Percentiles rank a stretch among this genome's conserved stretches.
Conservation (phyloP, 1,284 basidiomycete species). For the Ustilago bromivora region DNA sequence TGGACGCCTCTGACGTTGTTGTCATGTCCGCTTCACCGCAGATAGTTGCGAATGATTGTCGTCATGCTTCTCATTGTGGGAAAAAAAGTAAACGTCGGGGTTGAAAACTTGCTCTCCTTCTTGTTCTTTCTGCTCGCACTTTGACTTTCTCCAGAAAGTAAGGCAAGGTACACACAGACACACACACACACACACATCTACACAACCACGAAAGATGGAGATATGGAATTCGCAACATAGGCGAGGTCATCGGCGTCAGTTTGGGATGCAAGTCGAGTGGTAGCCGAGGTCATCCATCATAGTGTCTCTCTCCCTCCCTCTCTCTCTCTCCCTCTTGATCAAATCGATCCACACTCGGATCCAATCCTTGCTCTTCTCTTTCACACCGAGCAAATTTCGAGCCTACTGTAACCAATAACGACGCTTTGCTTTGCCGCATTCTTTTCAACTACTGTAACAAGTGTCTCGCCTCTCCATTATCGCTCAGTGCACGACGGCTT, state of each 20-base stretch:
- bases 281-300: slow-evolving; percentile 15
- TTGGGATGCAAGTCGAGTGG: slow-evolving; percentile 15
- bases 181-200: no score
- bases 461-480: not conserved
- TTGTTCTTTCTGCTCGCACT: not conserved
- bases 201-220: no score
- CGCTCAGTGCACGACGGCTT: no score
- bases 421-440: no score
- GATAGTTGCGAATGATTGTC: not conserved
- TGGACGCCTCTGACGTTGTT: not conserved
- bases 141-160: not conserved
- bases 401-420: no score
- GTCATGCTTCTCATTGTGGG: not conserved
- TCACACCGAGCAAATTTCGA: slow-evolving; percentile 8
- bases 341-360: not conserved
- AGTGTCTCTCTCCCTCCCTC: not conserved
- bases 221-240: not conserved
- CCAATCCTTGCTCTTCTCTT: slow-evolving; percentile 1
- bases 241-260: slow-evolving; percentile 29
- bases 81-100: not conserved
- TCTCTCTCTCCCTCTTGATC: not conserved
- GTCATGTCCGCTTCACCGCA: not conserved
- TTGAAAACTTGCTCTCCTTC: not conserved
- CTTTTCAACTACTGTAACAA: no score
- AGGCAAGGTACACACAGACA: not conserved